These are phyloP conservation scores for Bombardia bombarda DNA, from an alignment of 495 filamentous ascomycete species.

Conservation along the genomic window DNA sequence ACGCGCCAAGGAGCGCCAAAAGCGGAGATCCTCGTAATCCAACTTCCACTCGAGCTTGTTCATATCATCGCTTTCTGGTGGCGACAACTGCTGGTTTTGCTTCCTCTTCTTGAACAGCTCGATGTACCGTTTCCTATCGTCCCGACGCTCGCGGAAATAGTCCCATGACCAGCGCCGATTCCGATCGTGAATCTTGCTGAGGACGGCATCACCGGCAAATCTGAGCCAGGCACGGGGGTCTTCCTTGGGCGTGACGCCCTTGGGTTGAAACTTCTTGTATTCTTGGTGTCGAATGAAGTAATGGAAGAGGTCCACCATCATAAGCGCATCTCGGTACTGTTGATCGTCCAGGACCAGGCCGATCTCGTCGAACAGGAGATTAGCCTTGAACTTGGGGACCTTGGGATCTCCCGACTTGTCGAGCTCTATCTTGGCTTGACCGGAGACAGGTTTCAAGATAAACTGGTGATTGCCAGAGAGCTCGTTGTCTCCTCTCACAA, in stretches of 20 bases:
- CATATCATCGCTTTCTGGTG: conserved; percentile 63
- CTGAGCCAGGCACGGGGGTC: conserved; percentile 85
- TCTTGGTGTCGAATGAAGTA: conserved; percentile 97
- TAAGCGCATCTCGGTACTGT: conserved; percentile 91
- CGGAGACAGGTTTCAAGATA: conserved; percentile 90
- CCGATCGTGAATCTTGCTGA: conserved; percentile 87
- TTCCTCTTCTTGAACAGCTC: conserved; percentile 90
- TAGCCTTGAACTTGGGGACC: conserved; percentile 81
- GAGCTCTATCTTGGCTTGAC: conserved; percentile 83
- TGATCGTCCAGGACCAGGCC: conserved; percentile 92
- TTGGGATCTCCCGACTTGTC: conserved; percentile 81
- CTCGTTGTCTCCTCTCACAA: conserved; percentile 55
- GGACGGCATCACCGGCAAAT: conserved; percentile 81
- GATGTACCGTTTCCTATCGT: conserved; percentile 84
- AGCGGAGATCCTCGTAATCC: conserved; percentile 90
- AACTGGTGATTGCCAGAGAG: conserved; percentile 63
- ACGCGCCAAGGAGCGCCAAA: conserved; percentile 89
- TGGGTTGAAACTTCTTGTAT: conserved; percentile 89
- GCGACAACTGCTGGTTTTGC: conserved; percentile 61
- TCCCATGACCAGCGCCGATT: conserved; percentile 90
- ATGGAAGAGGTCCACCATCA: conserved; percentile 97
- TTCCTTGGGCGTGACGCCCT: conserved; percentile 72
- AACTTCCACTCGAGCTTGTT: conserved; percentile 77
- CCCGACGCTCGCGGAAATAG: conserved; percentile 84
- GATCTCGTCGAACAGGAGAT: conserved; percentile 87